Conservation (phyloP, 495 filamentous ascomycete genomes). For the Penicillium cosmopolitanum region DNA sequence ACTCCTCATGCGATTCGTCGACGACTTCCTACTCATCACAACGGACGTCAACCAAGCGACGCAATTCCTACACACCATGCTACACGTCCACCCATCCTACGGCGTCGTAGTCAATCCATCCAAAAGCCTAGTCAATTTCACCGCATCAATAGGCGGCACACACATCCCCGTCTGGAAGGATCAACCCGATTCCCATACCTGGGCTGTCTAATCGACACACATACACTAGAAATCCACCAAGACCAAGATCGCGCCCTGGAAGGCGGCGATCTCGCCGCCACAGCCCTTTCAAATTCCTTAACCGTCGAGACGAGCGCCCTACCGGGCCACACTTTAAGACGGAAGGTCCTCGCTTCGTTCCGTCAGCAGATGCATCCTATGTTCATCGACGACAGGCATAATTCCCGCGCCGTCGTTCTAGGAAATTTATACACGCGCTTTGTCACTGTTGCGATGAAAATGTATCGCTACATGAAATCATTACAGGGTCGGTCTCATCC, state of each 20-base stretch:
- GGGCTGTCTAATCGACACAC: constrained; percentile 73
- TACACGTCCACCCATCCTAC: constrained; percentile 73
- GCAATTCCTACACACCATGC: constrained; percentile 77
- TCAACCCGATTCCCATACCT: constrained; percentile 79
- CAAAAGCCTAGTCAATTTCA: constrained; percentile 90
- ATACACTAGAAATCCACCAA: constrained; percentile 73
- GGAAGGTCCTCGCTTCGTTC: constrained; percentile 78
- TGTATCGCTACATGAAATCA: constrained; percentile 75
- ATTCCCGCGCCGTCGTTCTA: constrained; percentile 68
- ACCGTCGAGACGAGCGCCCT: constrained; percentile 72
- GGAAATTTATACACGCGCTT: constrained; percentile 76
- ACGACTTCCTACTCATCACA: constrained; percentile 92
- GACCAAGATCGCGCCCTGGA: constrained; percentile 55
- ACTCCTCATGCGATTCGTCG: constrained; percentile 79
- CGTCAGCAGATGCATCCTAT: constrained; percentile 86
- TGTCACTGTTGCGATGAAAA: constrained; percentile 76
- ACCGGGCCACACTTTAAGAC: constrained; percentile 75
- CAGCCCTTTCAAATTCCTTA: constrained; percentile 59
- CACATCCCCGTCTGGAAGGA: constrained; percentile 53
- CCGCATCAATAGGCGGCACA: constrained; percentile 58
- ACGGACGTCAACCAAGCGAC: constrained; percentile 63
- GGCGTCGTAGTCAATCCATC: constrained; percentile 75
- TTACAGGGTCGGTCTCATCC: constrained; percentile 61
- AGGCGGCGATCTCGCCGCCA: constrained; percentile 44
- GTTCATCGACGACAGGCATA: constrained; percentile 86